These are phyloP conservation scores for Aspergillus ruber DNA, from an alignment of 2,329 filamentous ascomycete genomes.

Conservation along the genomic window DNA sequence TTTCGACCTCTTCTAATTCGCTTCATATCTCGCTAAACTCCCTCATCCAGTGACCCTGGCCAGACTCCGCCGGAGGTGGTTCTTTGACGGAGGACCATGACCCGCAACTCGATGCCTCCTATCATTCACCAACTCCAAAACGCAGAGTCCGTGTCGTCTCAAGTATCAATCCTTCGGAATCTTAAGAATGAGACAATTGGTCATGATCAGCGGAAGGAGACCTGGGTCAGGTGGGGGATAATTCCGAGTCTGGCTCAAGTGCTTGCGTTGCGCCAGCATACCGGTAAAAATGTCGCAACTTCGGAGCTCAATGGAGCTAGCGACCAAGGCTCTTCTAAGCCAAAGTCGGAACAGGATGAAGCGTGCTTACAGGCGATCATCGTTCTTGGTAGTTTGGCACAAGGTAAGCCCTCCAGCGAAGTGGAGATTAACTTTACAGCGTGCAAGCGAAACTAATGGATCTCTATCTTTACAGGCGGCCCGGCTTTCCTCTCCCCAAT, in stretches of 20 bases:
- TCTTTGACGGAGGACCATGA: slow-evolving; percentile 43
- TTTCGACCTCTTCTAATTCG: background rate
- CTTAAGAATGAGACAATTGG: slow-evolving; percentile 89
- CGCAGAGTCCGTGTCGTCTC: slow-evolving; percentile 39
- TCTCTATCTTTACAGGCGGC: slow-evolving; percentile 54
- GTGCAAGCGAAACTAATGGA: background rate
- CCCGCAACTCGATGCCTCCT: slow-evolving; percentile 47
- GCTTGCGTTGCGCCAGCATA: slow-evolving; percentile 40
- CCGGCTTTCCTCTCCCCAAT: slow-evolving; percentile 71
- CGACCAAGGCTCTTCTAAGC: slow-evolving; percentile 21
- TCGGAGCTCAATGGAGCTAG: slow-evolving; percentile 22
- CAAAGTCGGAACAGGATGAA: slow-evolving; percentile 57
- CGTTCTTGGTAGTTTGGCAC: slow-evolving; percentile 76
- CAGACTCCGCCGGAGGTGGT: slow-evolving; percentile 22
- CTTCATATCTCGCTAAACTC: background rate
- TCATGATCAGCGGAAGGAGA: slow-evolving; percentile 77
- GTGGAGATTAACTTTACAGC: background rate
- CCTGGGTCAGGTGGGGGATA: slow-evolving; percentile 65
- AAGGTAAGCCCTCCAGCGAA: slow-evolving; percentile 51
- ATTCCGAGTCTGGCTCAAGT: slow-evolving; percentile 47
- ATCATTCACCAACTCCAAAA: slow-evolving; percentile 54
- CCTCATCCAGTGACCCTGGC: background rate
- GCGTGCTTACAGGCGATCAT: slow-evolving; percentile 72
- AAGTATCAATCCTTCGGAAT: slow-evolving; percentile 55
- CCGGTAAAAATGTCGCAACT: slow-evolving; percentile 24